Percentiles rank a stretch among this genome's conserved stretches.
Evolutionary conservation across 2,329 filamentous ascomycete species (phyloP).

Genomic region (Samsoniella hepiali): DNA sequence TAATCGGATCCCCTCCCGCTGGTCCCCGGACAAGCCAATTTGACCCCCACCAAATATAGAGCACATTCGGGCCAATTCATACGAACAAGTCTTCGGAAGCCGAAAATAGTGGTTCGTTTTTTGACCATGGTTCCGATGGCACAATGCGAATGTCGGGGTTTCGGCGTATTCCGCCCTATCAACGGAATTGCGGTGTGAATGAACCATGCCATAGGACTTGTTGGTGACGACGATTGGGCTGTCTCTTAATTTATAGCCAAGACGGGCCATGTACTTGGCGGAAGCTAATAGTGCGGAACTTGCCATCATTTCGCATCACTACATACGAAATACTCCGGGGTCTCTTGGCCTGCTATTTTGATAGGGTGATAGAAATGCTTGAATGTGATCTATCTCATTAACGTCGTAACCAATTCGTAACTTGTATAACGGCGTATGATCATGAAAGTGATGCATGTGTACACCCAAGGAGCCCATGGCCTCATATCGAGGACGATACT

Average conservation of each 20-base stretch:
- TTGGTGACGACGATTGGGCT: not conserved
- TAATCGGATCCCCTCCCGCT: conserved; percentile 17
- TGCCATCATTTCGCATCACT: no score
- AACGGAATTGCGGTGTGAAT: not conserved
- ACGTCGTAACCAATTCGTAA: not conserved
- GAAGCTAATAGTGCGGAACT: no score
- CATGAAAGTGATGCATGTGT: not conserved
- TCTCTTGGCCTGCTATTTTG: no score
- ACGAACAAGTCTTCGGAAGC: not conserved
- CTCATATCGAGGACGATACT: not conserved
- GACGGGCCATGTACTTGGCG: no score
- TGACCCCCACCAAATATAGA: conserved; percentile 15
- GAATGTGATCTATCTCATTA: not conserved
- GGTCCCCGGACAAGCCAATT: conserved; percentile 7
- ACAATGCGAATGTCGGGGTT: no score
- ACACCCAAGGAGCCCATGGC: not conserved
- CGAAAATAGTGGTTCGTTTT: not conserved
- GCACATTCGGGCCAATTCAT: not conserved
- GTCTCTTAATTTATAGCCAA: no score
- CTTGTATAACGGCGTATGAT: not conserved
- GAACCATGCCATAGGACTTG: not conserved
- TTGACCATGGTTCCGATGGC: no score
- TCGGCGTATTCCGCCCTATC: not conserved
- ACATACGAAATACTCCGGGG: no score
- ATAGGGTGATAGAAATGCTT: not conserved